Evolutionary conservation across 768 basidiomycete genomes (phyloP), one percentile per base, ranked within the genome.

Genomic region (Amylocystis lapponica): DNA sequence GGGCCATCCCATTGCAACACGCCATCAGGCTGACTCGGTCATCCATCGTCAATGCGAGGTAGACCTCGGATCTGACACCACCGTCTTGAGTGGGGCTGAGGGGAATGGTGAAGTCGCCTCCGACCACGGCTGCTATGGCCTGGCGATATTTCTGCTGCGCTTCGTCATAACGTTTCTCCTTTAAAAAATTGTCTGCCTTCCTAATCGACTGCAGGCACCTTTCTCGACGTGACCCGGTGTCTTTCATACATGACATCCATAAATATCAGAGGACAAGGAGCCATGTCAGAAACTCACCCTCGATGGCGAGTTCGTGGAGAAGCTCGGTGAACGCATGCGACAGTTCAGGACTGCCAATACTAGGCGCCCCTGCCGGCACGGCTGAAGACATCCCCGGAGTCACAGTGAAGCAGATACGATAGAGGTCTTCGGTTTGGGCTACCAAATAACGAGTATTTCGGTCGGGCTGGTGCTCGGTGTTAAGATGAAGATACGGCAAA

Each of bases 1-100:
- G 16, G 4, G 43, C 47, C 5, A 47, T 45, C 11, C 45, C 48
- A 26, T 54, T 49, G 36, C 46, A 48, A 31, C 45, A 54, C 10
- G 32, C 34, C 49, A 51, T 49, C 2, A 48, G 38, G 12, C 33
- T 39, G 6, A 45, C 29, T 14, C 47, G 44, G 16, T 46, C 35
- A 23, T 44, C 39, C 36, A 48, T 46, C 5, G 47, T 37, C n/a
- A 47, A 45, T 19, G 38, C 36, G 27, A 39, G 31, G 29, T 51
- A 51, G 9, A 39, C 37, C 1, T 43, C 31, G 5, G 26, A 50
- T 23, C n/a, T 37, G 5, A 50, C 37, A 1, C 50, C 47, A 13
- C 49, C 50, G 8, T 36, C 35, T 14, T 49, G 37, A 3, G 42
- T 16, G 1, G 30, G 22, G 8, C 44, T 36, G 6, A 47, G 40